A percentile compares a stretch with the other conserved stretches of the same genome.
phyloP scores from a whole-genome alignment of 2,329 filamentous ascomycete genomes.

The Peltaster fructicola region DNA sequence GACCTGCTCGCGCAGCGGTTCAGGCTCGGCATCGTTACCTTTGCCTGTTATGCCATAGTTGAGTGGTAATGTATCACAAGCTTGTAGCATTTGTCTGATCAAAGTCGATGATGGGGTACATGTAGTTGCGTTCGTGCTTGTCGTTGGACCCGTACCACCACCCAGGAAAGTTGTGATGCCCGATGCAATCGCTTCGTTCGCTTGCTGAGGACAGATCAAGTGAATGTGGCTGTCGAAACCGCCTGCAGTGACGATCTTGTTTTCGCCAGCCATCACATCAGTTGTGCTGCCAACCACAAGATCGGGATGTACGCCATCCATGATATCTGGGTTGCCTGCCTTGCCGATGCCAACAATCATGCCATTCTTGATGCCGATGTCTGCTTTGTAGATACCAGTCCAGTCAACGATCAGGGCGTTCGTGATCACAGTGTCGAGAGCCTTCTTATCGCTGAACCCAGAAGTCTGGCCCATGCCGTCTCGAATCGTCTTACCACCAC shows the following conservation, averaged over 20 bases:
- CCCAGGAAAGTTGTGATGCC: slow-evolving; percentile 84
- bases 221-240: slow-evolving; percentile 85
- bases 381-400: slow-evolving; percentile 87
- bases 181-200: slow-evolving; percentile 61
- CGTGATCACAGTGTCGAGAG: slow-evolving; percentile 68
- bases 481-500: slow-evolving; percentile 79
- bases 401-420: slow-evolving; percentile 86
- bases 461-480: slow-evolving; percentile 93
- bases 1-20: slow-evolving; percentile 61
- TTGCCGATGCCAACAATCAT: slow-evolving; percentile 81
- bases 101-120: slow-evolving; percentile 77
- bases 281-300: slow-evolving; percentile 79
- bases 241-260: slow-evolving; percentile 78
- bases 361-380: slow-evolving; percentile 83
- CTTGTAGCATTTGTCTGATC: slow-evolving; percentile 79
- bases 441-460: slow-evolving; percentile 52
- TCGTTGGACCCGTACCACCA: slow-evolving; percentile 82
- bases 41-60: slow-evolving; percentile 89
- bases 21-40: slow-evolving; percentile 63
- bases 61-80: slow-evolving; percentile 61
- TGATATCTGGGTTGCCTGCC: slow-evolving; percentile 90
- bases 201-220: slow-evolving; percentile 89
- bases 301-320: slow-evolving; percentile 64
- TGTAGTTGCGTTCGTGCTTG: slow-evolving; percentile 79
- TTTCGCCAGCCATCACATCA: slow-evolving; percentile 80